Evolutionary conservation across 352 stramenopile genomes (phyloP), one percentile per base, ranked within the genome.

Genomic region (Pseudoperonospora humuli): DNA sequence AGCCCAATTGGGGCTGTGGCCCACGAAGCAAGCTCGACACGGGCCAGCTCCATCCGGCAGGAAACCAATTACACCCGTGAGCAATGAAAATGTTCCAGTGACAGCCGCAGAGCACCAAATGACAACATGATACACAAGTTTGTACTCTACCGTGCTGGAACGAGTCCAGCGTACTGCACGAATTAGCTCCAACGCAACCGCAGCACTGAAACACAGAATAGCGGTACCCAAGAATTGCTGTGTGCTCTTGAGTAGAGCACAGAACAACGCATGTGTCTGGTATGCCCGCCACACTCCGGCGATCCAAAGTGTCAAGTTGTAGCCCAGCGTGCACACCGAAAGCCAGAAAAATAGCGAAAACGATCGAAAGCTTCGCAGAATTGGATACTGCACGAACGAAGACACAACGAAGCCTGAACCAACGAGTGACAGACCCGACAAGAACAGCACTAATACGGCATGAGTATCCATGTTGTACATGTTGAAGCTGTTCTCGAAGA

Each of bases 401-500:
- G 53, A 60, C 27, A 85, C 54, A 24, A 89, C 69, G 42, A 89
- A 89, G 4, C 50, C 57, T 0, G 68, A 75, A 33, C 77, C 77
- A 5, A 89, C 46, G 8, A 89, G 58, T 34, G 74, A 86, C 1
- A 84, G 59, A 3, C 77, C 77, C 25, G 71, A 84, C 13, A 89
- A 26, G 28, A 89, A 89, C 15, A 89, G 57, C 39, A 85, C 64
- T 14, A 89, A 34, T 23, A 89, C 75, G 13, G 74, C 72, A 55
- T 89, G 74, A 2, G 74, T 70, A 23, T 89, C 73, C 65, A 82
- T 81, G 48, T 77, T 62, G 60, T 77, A 81, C 45, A 88, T 68
- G 39, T 82, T 75, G 34, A 89, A 72, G 35, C 70, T 84, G 48
- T 67, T 75, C 47, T 70, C 69, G 33, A 79, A 70, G 29, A 80